Evolutionary conservation across 495 filamentous ascomycete genomes (phyloP), one percentile per base, ranked within the genome.

Genomic region (Lasiosphaeria miniovina): DNA sequence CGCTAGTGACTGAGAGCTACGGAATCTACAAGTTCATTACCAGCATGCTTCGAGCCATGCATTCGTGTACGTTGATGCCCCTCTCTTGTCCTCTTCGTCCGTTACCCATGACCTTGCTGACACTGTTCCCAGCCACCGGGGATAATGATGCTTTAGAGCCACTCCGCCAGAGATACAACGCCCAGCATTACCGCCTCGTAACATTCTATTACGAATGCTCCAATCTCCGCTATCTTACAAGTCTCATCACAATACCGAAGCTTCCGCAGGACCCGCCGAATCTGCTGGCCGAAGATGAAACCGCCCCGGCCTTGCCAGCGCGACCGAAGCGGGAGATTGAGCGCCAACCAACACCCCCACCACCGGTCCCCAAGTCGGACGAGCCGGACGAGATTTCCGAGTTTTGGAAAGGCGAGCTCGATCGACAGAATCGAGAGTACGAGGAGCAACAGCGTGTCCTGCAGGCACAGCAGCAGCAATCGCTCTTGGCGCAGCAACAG

Each of bases 141-240:
- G 94, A 98, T 65, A 88, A 94, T 65, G 94, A 96, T 63, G 95
- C 93, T n/a, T 80, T 98, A 17, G 89, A 91, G 61, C 94, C 93
- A 1, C 82, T 98, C 3, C 85, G 93, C 51, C 81, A 83, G 57
- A 83, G 93, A 65, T 98, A 98, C 66, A 88, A 98, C 72, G 90
- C 92, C 32, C 95, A 98, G 65, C 94, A 98, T 72, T 89, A 97
- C 75, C 89, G 94, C 32, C 83, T 98, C 15, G 88, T 96, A 64
- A 93, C 94, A 63, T 98, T 96, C 75, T 98, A 98, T 75, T 98
- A 96, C 73, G 94, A 98, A 76, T 98, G 94, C 76, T 97, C 93
- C 5, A 98, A 96, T 72, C 77, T 98, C 58, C 88, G 93, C 56
- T 98, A 98, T 68, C 82, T 98, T 56, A 98, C 94, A 15, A 95